phyloP scores from a whole-genome alignment of 73 alveolate genomes.

The Uronychia setigera region DNA sequence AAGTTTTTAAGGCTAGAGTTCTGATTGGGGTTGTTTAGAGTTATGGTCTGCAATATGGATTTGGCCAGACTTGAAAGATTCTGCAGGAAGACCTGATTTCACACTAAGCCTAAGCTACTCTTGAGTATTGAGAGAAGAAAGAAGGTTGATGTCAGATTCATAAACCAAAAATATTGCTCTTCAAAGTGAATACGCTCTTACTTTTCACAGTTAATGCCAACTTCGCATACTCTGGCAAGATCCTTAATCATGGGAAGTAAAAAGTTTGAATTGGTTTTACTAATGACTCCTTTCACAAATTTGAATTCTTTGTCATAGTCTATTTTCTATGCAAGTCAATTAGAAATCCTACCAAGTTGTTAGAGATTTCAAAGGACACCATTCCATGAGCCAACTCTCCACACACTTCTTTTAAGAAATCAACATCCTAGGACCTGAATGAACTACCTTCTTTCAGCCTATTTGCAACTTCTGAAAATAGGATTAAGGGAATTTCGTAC shows the following conservation, averaged over 20 bases:
- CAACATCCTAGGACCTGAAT: background rate
- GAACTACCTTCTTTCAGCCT: slow-evolving; percentile 4
- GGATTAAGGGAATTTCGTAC: background rate
- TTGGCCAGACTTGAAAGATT: background rate
- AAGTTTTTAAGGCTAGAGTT: background rate
- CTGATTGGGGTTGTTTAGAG: too few species aligned
- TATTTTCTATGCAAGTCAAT: background rate
- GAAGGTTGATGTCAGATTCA: background rate
- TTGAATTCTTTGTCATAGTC: background rate
- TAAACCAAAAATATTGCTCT: background rate
- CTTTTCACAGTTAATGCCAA: background rate
- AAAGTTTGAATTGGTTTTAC: background rate
- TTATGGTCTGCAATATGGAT: too few species aligned
- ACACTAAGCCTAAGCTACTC: background rate
- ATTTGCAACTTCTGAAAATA: slow-evolving; percentile 48
- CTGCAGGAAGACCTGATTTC: background rate
- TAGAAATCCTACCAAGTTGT: background rate
- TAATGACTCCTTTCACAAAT: background rate
- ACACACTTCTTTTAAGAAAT: background rate
- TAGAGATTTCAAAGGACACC: background rate
- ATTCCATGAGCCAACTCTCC: background rate
- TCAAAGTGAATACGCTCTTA: background rate
- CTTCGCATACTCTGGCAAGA: background rate
- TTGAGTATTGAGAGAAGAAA: background rate
- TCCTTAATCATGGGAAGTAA: background rate